phyloP scores from a whole-genome alignment of 2,329 filamentous ascomycete species.

The Alternaria metachromatica region DNA sequence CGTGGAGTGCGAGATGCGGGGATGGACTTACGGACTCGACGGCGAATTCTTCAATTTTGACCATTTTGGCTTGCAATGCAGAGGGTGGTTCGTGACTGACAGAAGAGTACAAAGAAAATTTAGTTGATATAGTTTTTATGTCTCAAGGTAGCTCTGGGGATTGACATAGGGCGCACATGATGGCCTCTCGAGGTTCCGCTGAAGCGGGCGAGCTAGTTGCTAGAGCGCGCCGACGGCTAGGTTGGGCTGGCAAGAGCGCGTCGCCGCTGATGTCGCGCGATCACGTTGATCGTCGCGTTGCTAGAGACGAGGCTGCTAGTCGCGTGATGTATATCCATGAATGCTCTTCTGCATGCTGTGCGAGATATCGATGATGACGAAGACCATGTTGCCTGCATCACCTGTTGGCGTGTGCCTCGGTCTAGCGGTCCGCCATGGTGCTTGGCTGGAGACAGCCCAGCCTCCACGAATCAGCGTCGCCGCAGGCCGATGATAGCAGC shows the following conservation, averaged over 20 bases:
- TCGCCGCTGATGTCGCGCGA: neutral
- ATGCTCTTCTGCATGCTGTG: neutral
- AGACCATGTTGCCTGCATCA: neutral
- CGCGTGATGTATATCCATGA: neutral
- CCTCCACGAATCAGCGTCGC: constrained; percentile 28
- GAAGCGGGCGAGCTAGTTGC: constrained; percentile 12
- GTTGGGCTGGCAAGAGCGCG: neutral
- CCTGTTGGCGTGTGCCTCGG: constrained; percentile 22
- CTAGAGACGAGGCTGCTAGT: neutral
- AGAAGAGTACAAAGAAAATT: neutral
- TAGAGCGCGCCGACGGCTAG: constrained; percentile 3
- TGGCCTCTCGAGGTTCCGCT: constrained; percentile 8
- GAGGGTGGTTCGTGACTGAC: neutral
- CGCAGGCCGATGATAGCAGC: constrained; percentile 31
- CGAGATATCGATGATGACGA: constrained; percentile 10
- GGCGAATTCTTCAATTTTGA: constrained; percentile 67
- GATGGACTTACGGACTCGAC: constrained; percentile 69
- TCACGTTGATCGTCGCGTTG: neutral
- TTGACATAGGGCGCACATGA: constrained; percentile 27
- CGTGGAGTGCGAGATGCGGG: constrained; percentile 22
- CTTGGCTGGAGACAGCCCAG: constrained; percentile 26
- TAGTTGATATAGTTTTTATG: neutral
- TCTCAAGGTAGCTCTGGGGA: neutral
- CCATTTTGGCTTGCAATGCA: constrained; percentile 52
- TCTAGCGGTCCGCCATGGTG: constrained; percentile 15